Evolutionary conservation across 306 rosid genomes (phyloP).

Genomic region (Gynostemma pentaphyllum): DNA sequence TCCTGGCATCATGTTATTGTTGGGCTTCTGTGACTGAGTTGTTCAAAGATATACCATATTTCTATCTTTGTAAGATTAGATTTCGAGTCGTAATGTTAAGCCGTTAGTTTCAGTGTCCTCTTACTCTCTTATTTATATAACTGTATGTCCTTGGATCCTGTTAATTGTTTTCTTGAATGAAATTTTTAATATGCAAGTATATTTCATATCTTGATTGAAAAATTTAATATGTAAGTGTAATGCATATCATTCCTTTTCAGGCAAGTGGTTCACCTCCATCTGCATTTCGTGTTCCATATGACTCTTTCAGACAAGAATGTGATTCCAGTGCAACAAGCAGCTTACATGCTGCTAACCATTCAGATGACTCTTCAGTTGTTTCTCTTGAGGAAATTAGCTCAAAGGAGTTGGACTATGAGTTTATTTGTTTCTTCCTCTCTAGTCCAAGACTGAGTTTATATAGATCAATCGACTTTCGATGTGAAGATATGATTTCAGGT

Average conservation of each 20-base stretch:
- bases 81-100: not conserved
- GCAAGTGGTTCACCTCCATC: conserved; percentile 97
- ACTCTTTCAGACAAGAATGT: conserved; percentile 58
- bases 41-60: not conserved
- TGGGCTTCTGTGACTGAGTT: not conserved
- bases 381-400: conserved; percentile 25
- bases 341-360: conserved; percentile 23
- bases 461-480: conserved; percentile 57
- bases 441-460: conserved; percentile 63
- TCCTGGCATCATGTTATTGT: not conserved
- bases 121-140: not conserved
- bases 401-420: conserved; percentile 65
- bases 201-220: too few species aligned
- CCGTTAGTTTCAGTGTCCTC: not conserved
- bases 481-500: conserved; percentile 93
- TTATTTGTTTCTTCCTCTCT: conserved; percentile 77
- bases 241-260: conserved; percentile 38
- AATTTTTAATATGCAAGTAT: too few species aligned
- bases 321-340: conserved; percentile 26
- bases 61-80: not conserved
- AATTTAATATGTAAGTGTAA: too few species aligned
- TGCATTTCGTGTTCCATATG: conserved; percentile 74
- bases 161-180: not conserved
- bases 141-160: not conserved
- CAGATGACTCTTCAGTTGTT: conserved; percentile 16